A percentile compares a stretch with the other conserved stretches of the same genome.
Evolutionary conservation across 306 rosid species (phyloP).

Genomic region (Casuarina glauca): DNA sequence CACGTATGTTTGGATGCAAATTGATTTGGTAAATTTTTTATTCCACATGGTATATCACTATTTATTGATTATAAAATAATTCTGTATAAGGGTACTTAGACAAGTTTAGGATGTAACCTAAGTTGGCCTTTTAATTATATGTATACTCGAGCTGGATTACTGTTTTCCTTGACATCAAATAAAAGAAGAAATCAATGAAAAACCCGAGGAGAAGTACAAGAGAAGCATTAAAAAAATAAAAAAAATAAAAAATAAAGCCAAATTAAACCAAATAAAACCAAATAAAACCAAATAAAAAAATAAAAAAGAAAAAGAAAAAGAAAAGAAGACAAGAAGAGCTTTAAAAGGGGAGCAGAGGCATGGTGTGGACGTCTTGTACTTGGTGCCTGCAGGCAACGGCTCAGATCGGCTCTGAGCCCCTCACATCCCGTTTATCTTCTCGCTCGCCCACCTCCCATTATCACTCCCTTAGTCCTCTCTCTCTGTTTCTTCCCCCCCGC

Average conservation of each 20-base stretch:
- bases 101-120: too few species aligned
- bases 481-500: background rate
- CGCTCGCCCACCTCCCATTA: conserved; percentile 37
- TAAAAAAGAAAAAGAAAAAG: background rate
- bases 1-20: too few species aligned
- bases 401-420: conserved; percentile 41
- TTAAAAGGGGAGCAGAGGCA: background rate
- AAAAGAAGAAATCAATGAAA: too few species aligned
- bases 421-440: conserved; percentile 46
- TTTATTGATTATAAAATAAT: too few species aligned
- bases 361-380: conserved; percentile 36
- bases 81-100: too few species aligned
- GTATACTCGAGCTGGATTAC: too few species aligned
- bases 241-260: background rate
- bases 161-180: too few species aligned
- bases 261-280: background rate
- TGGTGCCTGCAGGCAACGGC: conserved; percentile 56
- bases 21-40: too few species aligned
- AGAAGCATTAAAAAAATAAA: background rate
- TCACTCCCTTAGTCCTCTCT: conserved; percentile 16
- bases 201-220: too few species aligned
- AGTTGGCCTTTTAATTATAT: too few species aligned
- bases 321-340: background rate
- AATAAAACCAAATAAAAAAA: background rate
- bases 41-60: too few species aligned